A percentile compares a stretch with the other conserved stretches of the same genome.
These are phyloP conservation scores for Globisporangium mamillatum DNA, from an alignment of 352 stramenopile genomes.

Conservation along the genomic window DNA sequence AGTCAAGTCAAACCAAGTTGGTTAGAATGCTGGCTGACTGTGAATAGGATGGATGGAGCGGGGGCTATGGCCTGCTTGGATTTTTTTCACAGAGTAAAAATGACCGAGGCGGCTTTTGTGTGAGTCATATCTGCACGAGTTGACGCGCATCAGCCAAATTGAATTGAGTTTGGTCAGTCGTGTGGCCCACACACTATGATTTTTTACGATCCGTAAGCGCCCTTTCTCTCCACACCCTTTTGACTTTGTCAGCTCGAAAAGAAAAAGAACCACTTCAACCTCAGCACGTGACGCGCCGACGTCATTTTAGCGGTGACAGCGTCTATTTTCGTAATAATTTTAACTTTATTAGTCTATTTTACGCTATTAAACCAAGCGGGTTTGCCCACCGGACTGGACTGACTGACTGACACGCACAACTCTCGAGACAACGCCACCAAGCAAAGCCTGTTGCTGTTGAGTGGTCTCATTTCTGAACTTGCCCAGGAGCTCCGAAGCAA, in stretches of 20 bases:
- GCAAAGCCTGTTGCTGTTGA: neutral
- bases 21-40: neutral
- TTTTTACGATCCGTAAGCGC: neutral
- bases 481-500: slow-evolving; percentile 4
- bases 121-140: neutral
- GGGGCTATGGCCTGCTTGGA: too few relatives aligned
- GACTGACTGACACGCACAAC: slow-evolving; percentile 2
- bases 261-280: slow-evolving; percentile 28
- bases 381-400: neutral
- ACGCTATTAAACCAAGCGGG: neutral
- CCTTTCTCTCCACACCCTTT: neutral
- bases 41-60: neutral
- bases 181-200: neutral
- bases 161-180: neutral
- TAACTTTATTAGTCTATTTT: neutral
- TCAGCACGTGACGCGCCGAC: slow-evolving; percentile 26
- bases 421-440: neutral
- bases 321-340: slow-evolving; percentile 16
- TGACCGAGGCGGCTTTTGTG: too few relatives aligned
- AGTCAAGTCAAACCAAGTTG: neutral
- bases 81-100: too few relatives aligned
- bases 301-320: slow-evolving; percentile 25
- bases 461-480: slow-evolving; percentile 24
- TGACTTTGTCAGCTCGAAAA: neutral
- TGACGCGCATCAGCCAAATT: neutral